These are phyloP conservation scores for Rhynchosporium graminicola DNA, from an alignment of 2,329 filamentous ascomycete genomes.

Conservation along the genomic window DNA sequence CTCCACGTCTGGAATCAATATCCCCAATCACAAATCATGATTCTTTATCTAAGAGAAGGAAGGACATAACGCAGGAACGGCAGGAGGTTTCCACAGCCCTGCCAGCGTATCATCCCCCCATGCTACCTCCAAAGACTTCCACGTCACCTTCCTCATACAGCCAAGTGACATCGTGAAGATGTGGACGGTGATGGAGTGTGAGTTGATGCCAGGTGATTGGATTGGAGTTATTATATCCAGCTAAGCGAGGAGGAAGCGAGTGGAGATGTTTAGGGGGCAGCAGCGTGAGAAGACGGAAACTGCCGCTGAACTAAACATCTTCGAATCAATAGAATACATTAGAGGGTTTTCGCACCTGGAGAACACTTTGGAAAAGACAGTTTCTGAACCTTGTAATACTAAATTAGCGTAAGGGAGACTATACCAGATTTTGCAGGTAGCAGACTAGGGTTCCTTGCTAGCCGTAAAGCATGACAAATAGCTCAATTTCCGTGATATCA, in stretches of 20 bases:
- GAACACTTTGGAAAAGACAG: too few species aligned
- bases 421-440: too few species aligned
- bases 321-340: neutral
- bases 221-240: conserved; percentile 17
- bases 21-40: too few species aligned
- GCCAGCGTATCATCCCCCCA: conserved; percentile 4
- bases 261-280: neutral
- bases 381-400: too few species aligned
- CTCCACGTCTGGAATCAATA: too few species aligned
- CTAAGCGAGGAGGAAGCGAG: conserved; percentile 12
- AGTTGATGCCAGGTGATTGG: conserved; percentile 5
- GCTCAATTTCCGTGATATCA: too few species aligned
- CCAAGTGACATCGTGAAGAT: neutral
- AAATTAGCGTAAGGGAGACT: too few species aligned
- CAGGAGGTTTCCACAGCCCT: neutral
- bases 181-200: neutral
- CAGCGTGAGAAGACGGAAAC: neutral
- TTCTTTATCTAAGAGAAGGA: too few species aligned
- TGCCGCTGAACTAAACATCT: neutral
- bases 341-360: too few species aligned
- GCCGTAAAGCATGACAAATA: too few species aligned
- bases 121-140: neutral
- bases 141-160: conserved; percentile 14
- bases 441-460: too few species aligned
- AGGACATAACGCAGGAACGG: too few species aligned